A percentile compares a stretch with the other conserved stretches of the same genome.
Conservation (phyloP, 106 monocot species). For the Chionographis japonica region DNA sequence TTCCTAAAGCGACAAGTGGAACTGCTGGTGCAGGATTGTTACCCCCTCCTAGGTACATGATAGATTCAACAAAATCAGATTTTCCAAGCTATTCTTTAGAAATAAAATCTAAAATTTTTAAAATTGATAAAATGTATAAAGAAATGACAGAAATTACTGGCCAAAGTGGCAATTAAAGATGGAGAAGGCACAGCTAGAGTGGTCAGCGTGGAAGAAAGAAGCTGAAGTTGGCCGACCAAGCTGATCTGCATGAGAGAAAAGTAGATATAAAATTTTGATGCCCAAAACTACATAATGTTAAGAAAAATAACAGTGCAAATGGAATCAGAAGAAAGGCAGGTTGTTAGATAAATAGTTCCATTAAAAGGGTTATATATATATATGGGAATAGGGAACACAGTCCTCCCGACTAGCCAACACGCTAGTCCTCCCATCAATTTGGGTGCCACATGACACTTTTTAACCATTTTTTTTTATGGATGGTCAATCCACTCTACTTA, state of each 20-base stretch:
- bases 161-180: conserved; percentile 89
- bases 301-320: background rate
- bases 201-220: conserved; percentile 92
- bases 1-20: conserved; percentile 94
- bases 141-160: conserved; percentile 51
- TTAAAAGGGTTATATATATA: no score
- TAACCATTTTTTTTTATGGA: no score
- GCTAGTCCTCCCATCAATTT: no score
- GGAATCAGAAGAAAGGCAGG: no score
- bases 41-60: conserved; percentile 72
- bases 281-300: background rate
- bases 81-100: background rate
- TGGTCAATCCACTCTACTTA: no score
- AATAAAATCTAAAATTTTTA: background rate
- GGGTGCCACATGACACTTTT: no score
- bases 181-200: conserved; percentile 95
- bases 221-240: conserved; percentile 94
- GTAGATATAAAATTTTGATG: background rate
- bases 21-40: conserved; percentile 95
- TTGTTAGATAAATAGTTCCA: no score
- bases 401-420: no score
- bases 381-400: no score
- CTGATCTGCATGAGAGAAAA: conserved; percentile 62
- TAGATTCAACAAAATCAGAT: background rate
- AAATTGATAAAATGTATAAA: conserved; percentile 2